Conservation (phyloP, 257 asterid species). For the Salvia splendens region DNA sequence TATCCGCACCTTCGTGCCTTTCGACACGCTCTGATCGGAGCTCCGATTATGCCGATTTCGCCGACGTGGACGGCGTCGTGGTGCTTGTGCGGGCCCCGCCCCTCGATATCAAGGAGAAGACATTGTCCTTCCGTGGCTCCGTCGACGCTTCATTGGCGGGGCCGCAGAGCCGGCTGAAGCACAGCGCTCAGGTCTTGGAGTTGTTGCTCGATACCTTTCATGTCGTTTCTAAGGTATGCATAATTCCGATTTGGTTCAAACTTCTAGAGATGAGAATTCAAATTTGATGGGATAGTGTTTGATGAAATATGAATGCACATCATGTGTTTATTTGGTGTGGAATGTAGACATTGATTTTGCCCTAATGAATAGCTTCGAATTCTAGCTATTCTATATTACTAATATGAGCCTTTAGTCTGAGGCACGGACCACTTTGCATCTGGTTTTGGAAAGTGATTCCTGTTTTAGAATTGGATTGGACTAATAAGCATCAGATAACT, state of each 20-base stretch:
- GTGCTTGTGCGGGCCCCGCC: slow-evolving; percentile 98
- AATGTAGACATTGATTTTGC: slow-evolving; percentile 1
- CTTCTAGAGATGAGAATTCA: slow-evolving; percentile 4
- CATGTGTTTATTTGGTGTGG: not conserved
- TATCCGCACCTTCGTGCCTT: slow-evolving; percentile 95
- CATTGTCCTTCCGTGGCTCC: slow-evolving; percentile 60
- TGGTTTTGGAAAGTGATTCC: not conserved
- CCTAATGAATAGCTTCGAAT: slow-evolving; percentile 2
- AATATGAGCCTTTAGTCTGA: not conserved
- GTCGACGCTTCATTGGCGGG: slow-evolving; percentile 76
- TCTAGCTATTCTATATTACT: not conserved
- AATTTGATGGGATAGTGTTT: slow-evolving; percentile 5
- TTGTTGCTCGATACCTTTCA: slow-evolving; percentile 91
- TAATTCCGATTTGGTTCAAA: slow-evolving; percentile 5
- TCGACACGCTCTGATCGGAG: slow-evolving; percentile 85
- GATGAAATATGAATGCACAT: slow-evolving; percentile 1
- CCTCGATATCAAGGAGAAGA: slow-evolving; percentile 85
- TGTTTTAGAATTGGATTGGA: slow-evolving; percentile 3
- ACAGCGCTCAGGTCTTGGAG: slow-evolving; percentile 80
- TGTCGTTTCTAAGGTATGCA: slow-evolving; percentile 80
- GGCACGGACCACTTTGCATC: not conserved
- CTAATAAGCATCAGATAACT: slow-evolving; percentile 15
- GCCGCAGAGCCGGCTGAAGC: slow-evolving; percentile 74
- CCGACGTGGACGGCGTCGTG: slow-evolving; percentile 81
- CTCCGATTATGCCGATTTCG: slow-evolving; percentile 84